Evolutionary conservation across 306 rosid species (phyloP).

Genomic region (Corylus avellana): DNA sequence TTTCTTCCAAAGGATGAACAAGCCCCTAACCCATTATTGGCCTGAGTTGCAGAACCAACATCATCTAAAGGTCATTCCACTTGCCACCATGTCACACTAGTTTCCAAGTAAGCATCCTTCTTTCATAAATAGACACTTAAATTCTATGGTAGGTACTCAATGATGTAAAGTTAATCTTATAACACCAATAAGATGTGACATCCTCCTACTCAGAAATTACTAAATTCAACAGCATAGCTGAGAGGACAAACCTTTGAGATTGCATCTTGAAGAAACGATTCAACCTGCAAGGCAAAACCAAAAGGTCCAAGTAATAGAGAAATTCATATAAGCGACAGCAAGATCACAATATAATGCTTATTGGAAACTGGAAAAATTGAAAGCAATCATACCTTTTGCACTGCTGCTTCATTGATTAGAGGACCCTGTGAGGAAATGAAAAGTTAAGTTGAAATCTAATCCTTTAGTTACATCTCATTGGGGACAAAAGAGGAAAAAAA

Average conservation of each 20-base stretch:
- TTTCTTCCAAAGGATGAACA: background rate
- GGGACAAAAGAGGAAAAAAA: background rate
- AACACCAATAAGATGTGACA: background rate
- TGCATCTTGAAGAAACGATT: conserved; percentile 78
- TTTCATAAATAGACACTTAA: background rate
- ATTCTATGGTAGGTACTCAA: conserved; percentile 2
- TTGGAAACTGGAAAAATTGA: conserved; percentile 22
- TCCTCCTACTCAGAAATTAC: background rate
- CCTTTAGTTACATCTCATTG: conserved; percentile 21
- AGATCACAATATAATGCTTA: background rate
- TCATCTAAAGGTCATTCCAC: background rate
- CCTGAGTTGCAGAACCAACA: background rate
- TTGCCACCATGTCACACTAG: background rate
- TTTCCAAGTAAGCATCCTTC: background rate
- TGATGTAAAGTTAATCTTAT: background rate
- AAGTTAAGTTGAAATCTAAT: conserved; percentile 25
- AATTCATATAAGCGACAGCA: conserved; percentile 8
- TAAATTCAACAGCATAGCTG: conserved; percentile 23
- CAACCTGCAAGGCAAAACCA: conserved; percentile 64
- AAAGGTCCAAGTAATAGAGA: conserved; percentile 22
- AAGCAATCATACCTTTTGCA: conserved; percentile 65
- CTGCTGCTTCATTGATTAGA: conserved; percentile 97
- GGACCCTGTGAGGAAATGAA: conserved; percentile 77
- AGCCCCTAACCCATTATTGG: background rate
- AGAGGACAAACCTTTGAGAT: conserved; percentile 73